Base-by-base conservation (phyloP, 192 early-diverging fungal species). In the Backusella westeae region DNA sequence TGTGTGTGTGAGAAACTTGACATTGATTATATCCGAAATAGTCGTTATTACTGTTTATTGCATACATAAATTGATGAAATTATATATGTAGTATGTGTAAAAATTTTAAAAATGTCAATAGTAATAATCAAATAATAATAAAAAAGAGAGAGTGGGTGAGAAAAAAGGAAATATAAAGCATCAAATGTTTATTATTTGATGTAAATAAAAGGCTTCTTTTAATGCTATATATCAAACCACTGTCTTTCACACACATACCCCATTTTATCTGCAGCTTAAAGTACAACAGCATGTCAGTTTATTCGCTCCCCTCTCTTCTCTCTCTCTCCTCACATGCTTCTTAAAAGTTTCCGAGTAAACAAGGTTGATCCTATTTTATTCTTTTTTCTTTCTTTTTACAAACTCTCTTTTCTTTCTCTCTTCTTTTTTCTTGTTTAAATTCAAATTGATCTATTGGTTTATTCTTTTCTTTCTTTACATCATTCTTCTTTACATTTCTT, bases 281-380 rank as follows among this genome's bases (percentile, higher is more conserved):
- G 67, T 21, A 10, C n/a, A 69, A 69, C 67, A 39, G 10, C 34
- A 39, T 38, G 36, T n/a, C n/a, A 36, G 35, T 38, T 36, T 69
- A 38, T 38, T 38, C 67, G 36, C 10, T 23, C 67, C 36, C 36
- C 36, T 21, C 35, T 69, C 4, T 32, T 29, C 29, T 67, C 67
- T 69, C 66, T 35, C 34, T 23, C 67, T n/a, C 34, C 67, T 69
- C 67, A 69, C 35, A 69, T 38, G 67, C 67, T 69, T 38, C 36
- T 59, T 69, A 69, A 69, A 69, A 69, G 67, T 69, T 69, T 69
- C 67, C 67, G 67, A 69, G 67, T 59, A 59, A 59, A 59, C 53
- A 59, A 59, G 46, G 53, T 59, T 59, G 53, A 59, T 59, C 35
- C 21, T 69, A 36, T 69, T 67, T 67, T 35, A 67, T 32, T 38